Percentiles rank a stretch among this genome's conserved stretches.
Evolutionary conservation across 345 rosid species (phyloP).

Genomic region (Kernera saxatilis): DNA sequence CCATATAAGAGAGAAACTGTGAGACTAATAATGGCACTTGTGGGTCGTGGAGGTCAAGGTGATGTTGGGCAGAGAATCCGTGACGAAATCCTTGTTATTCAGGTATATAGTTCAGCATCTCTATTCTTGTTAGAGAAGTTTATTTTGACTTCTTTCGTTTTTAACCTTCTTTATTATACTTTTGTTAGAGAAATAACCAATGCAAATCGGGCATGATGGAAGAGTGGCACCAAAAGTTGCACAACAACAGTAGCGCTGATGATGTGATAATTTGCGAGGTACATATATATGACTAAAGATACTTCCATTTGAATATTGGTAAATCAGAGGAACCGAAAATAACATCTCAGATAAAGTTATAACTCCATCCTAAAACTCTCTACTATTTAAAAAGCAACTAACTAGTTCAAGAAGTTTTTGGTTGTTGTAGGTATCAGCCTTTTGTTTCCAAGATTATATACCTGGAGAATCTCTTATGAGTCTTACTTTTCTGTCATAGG

Average conservation of each 20-base stretch:
- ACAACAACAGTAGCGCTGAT: conserved; percentile 97
- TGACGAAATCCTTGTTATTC: conserved; percentile 93
- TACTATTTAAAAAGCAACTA: not conserved
- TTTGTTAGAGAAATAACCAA: conserved; percentile 70
- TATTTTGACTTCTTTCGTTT: not conserved
- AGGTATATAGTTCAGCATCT: conserved; percentile 42
- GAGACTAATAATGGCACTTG: conserved; percentile 81
- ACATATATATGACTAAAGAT: not conserved
- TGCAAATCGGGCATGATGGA: conserved; percentile 99
- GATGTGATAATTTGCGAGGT: conserved; percentile 98
- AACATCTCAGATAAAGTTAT: not conserved
- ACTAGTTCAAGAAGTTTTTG: conserved; percentile 5
- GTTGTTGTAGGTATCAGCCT: not conserved
- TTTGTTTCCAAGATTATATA: not conserved
- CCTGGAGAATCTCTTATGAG: conserved; percentile 16
- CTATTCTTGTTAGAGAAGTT: not conserved
- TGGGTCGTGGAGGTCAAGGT: conserved; percentile 99
- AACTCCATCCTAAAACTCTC: not conserved
- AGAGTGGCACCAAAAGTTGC: conserved; percentile 99
- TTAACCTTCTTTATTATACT: not conserved
- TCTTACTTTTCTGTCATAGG: conserved; percentile 44
- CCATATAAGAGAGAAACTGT: conserved; percentile 62
- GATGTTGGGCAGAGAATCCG: conserved; percentile 99
- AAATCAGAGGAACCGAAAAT: not conserved
- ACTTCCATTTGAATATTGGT: not conserved